Evolutionary conservation across 495 filamentous ascomycete genomes (phyloP), one percentile per base, ranked within the genome.

Genomic region (Chaetomium fimeti): DNA sequence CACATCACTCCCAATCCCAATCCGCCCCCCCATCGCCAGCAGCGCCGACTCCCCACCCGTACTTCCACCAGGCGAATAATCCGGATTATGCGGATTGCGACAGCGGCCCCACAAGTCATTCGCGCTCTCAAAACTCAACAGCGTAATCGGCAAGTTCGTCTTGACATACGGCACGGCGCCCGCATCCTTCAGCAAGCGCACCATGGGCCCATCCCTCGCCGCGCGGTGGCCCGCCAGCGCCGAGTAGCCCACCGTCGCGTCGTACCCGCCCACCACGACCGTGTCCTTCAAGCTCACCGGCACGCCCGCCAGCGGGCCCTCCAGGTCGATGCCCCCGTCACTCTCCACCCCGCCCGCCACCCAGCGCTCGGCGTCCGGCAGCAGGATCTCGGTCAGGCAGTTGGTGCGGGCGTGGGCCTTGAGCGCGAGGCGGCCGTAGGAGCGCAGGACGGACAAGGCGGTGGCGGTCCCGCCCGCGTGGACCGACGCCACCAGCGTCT

Each of bases 131-230:
- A 98, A 98, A 36, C 88, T 92, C 57, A 98, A 81, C 9, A 98
- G 84, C 0, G 93, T 96, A 57, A 93, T 89, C 4, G 94, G 94
- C n/a, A 94, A 71, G 61, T 94, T 93, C 1, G 94, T 98, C 81
- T 98, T 98, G 20, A 93, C 91, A 74, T 97, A 97, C 1, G 94
- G 94, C 0, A 98, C 82, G 5, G 94, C 94, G n/a, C 90, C 89
- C n/a, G 92, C 91, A 76, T 97, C 92, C 69, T 95, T 96, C 32
- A 97, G 78, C 18, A 98, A 70, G 57, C 82, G 82, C 5, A 91
- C 86, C 75, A 95, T 84, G 0, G 86, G 79, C 0, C 93, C 92
- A 82, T 97, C 91, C 52, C 83, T 71, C 1, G 71, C 48, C 11
- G 76, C 77, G 9, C 86, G 86, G 3, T 36, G 89, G 6, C 87